A percentile compares a stretch with the other conserved stretches of the same genome.
Evolutionary conservation across 2,329 filamentous ascomycete genomes (phyloP).

Genomic region (Ramularia endophylla): DNA sequence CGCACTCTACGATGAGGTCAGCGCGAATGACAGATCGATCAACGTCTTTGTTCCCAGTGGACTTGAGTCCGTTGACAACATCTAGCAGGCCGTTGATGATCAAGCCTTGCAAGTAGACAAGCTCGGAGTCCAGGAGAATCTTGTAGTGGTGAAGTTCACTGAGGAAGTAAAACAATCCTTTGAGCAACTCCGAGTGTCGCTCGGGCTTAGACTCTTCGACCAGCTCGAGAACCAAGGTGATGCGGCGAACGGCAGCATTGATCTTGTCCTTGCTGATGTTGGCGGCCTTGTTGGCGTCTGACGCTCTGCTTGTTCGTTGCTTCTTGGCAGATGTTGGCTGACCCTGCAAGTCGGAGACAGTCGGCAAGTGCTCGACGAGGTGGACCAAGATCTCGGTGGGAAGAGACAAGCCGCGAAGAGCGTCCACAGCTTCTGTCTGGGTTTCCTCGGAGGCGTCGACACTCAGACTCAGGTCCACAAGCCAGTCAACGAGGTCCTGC

Average conservation of each 20-base stretch:
- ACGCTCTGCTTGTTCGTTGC: conserved; percentile 61
- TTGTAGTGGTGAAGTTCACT: conserved; percentile 81
- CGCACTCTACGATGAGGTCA: conserved; percentile 88
- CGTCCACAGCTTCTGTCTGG: conserved; percentile 58
- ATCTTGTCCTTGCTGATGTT: conserved; percentile 60
- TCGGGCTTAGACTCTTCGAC: conserved; percentile 74
- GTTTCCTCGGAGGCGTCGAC: conserved; percentile 33
- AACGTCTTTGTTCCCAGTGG: conserved; percentile 42
- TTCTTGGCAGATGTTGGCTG: conserved; percentile 71
- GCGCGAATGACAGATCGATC: conserved; percentile 76
- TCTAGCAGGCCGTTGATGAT: conserved; percentile 74
- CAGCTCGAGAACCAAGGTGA: conserved; percentile 83
- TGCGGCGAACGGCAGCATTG: conserved; percentile 61
- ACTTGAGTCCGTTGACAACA: conserved; percentile 73
- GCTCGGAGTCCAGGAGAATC: conserved; percentile 72
- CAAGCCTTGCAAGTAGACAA: conserved; percentile 84
- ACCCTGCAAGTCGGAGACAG: conserved; percentile 63
- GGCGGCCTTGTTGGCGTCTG: conserved; percentile 57
- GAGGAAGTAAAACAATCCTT: conserved; percentile 76
- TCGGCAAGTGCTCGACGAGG: conserved; percentile 70
- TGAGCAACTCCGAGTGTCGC: conserved; percentile 68
- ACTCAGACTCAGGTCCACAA: conserved; percentile 51
- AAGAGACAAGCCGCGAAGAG: conserved; percentile 67
- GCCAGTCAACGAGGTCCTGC: conserved; percentile 53
- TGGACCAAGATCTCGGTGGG: conserved; percentile 64